Evolutionary conservation across 805 yeast species (phyloP).

Genomic region (Saccharomycodes ludwigii): DNA sequence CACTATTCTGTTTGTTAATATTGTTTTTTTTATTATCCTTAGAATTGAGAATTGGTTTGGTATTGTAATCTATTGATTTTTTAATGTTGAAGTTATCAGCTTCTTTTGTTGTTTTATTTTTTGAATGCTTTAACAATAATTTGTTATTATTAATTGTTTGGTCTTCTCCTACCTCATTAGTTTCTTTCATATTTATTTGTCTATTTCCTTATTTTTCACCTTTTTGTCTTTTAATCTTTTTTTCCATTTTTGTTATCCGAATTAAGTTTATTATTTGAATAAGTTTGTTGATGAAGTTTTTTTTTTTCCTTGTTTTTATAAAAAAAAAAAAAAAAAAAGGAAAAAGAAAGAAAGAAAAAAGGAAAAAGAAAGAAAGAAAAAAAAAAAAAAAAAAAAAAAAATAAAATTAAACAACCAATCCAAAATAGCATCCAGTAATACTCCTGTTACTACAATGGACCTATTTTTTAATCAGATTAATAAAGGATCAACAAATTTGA

Average conservation of each 20-base stretch:
- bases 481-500: constrained; percentile 8
- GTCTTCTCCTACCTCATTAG: too few relatives aligned
- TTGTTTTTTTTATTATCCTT: not conserved
- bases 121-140: too few relatives aligned
- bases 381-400: not conserved
- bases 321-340: too few relatives aligned
- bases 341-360: too few relatives aligned
- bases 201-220: too few relatives aligned
- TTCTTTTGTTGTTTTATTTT: not conserved
- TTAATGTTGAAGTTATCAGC: not conserved
- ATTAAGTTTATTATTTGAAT: too few relatives aligned
- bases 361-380: not conserved
- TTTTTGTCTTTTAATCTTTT: too few relatives aligned
- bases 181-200: too few relatives aligned
- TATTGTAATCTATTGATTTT: not conserved
- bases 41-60: not conserved
- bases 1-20: not conserved
- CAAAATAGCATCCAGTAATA: not conserved
- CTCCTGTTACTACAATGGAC: constrained; percentile 8
- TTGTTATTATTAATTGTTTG: too few relatives aligned
- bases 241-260: too few relatives aligned
- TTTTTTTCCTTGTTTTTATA: too few relatives aligned
- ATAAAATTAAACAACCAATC: not conserved
- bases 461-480: constrained; percentile 13
- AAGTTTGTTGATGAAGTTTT: too few relatives aligned